Percentiles rank a stretch among this genome's conserved stretches.
Conservation (phyloP, 1,284 basidiomycete species). For the Retiboletus flavoniger region DNA sequence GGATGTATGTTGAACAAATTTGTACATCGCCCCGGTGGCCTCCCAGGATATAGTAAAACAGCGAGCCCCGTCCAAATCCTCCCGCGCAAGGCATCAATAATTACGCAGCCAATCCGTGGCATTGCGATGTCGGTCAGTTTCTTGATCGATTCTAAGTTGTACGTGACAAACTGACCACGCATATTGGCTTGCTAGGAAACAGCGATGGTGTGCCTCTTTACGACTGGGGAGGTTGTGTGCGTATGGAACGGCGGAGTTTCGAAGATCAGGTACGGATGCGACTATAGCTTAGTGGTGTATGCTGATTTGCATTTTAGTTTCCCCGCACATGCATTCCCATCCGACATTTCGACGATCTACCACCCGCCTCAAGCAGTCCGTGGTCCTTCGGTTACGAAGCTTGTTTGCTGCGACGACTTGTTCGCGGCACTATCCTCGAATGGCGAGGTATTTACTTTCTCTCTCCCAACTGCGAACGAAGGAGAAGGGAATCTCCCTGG, state of each 20-base stretch:
- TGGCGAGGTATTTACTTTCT: slow-evolving; percentile 92
- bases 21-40: not conserved
- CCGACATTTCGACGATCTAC: slow-evolving; percentile 69
- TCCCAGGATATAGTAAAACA: slow-evolving; percentile 69
- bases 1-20: not conserved
- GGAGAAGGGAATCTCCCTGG: slow-evolving; percentile 20
- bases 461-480: slow-evolving; percentile 42
- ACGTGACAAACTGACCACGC: slow-evolving; percentile 4
- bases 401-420: slow-evolving; percentile 77
- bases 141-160: not conserved
- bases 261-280: slow-evolving; percentile 63
- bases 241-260: slow-evolving; percentile 77
- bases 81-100: slow-evolving; percentile 82
- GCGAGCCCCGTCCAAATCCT: slow-evolving; percentile 77
- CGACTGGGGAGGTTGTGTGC: slow-evolving; percentile 77
- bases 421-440: slow-evolving; percentile 86
- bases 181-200: slow-evolving; percentile 56
- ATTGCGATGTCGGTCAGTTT: slow-evolving; percentile 68
- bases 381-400: slow-evolving; percentile 75
- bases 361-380: slow-evolving; percentile 73
- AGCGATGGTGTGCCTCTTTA: slow-evolving; percentile 78
- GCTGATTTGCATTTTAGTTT: slow-evolving; percentile 46
- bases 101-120: slow-evolving; percentile 67
- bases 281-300: slow-evolving; percentile 11
- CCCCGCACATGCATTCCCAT: slow-evolving; percentile 66